phyloP scores from a whole-genome alignment of 2,329 filamentous ascomycete genomes.

The Rutstroemia sp. region DNA sequence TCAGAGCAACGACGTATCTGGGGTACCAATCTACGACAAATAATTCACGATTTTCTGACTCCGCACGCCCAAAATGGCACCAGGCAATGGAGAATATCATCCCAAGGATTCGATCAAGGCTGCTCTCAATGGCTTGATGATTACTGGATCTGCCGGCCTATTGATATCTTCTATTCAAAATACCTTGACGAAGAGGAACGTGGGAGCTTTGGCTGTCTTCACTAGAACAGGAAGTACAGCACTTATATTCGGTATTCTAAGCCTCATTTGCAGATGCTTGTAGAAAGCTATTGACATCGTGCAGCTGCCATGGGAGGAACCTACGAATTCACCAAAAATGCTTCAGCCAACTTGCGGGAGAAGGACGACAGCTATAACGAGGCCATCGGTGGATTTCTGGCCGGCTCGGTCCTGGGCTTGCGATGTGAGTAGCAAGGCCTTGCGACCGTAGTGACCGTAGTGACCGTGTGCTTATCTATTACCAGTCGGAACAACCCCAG shows the following conservation, averaged over 20 bases:
- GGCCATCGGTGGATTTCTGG: constrained; percentile 57
- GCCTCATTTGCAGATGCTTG: constrained; percentile 1
- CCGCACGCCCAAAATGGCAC: constrained; percentile 37
- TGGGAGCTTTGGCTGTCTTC: constrained; percentile 74
- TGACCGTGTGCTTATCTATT: neutral
- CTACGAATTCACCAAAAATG: constrained; percentile 58
- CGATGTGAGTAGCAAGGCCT: constrained; percentile 39
- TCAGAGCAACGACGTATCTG: constrained; percentile 16
- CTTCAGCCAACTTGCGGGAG: constrained; percentile 61
- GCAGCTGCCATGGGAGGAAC: constrained; percentile 60
- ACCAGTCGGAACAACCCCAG: constrained; percentile 52
- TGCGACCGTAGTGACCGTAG: neutral
- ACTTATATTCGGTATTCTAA: constrained; percentile 49
- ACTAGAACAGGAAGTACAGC: constrained; percentile 71
- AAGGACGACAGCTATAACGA: constrained; percentile 61
- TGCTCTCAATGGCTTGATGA: constrained; percentile 54
- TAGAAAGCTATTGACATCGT: constrained; percentile 10
- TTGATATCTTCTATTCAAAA: constrained; percentile 77
- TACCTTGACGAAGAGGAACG: constrained; percentile 73
- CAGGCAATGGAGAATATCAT: constrained; percentile 50
- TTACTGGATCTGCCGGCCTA: constrained; percentile 61
- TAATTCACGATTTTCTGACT: neutral
- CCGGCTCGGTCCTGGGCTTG: constrained; percentile 54
- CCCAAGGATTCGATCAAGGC: constrained; percentile 67
- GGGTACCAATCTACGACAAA: neutral